Evolutionary conservation across 169 alveolate species (phyloP), one percentile per base, ranked within the genome.

Genomic region (Eimeria maxima): DNA sequence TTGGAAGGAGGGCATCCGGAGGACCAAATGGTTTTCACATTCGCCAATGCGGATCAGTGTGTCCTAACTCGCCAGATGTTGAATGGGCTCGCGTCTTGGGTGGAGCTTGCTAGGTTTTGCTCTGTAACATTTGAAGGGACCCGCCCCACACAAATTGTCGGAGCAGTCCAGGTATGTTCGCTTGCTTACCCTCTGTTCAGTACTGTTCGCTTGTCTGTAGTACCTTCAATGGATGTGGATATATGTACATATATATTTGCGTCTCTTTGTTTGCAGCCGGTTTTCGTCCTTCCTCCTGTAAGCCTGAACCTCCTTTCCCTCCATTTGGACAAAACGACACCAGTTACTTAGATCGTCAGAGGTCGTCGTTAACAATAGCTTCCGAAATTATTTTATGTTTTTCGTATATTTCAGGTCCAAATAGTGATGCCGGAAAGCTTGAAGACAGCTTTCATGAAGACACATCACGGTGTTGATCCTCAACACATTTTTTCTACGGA

Each of bases 1-100:
- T 38, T 86, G 4, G 81, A 86, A 44, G 93, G 80, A 86, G 93
- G 93, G 27, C 93, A 86, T 24, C 93, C 93, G 14, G 93, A 86
- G 18, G 93, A 86, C 44, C 93, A 60, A 86, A 63, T 86, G 60
- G 93, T 60, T 24, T 86, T 86, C 63, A 33, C 93, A 13, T 86
- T 86, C 81, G 93, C 93, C 44, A 42, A 60, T 81, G 20, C 93
- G 38, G 50, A 86, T 18, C 81, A 63, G 22, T 86, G 93, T 20
- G 93, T 86, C 33, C 38, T 63, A 20, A 86, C 60, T 42, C 81
- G 65, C 2, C 63, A 50, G 38, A 86, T 86, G 93, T 65, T 86
- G 45, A 8, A 38, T 4, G 80, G 27, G 7, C 45, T 86, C 22
- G 7, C 24, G 10, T 60, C 93, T 11, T 86, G 93, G 93, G 76